Conservation (phyloP, 805 yeast species). For the Sungouiella blattae region DNA sequence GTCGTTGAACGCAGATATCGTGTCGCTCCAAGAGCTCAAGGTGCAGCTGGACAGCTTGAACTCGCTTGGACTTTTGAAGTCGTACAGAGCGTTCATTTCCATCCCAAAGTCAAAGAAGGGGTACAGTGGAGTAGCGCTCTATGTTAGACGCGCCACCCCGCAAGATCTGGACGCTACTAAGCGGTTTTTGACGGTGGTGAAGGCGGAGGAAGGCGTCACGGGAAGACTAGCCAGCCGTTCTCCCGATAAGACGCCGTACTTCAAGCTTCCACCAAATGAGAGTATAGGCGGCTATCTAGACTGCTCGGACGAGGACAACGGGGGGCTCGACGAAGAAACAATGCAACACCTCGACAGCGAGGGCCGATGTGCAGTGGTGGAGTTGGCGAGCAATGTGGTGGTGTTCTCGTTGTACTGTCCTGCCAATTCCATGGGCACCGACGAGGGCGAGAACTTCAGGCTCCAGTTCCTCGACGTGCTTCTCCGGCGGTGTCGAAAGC, state of each 20-base stretch:
- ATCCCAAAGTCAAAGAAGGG: slow-evolving; percentile 71
- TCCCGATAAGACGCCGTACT: slow-evolving; percentile 5
- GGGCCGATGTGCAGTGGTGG: slow-evolving; percentile 78
- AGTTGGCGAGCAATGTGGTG: slow-evolving; percentile 60
- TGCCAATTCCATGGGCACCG: slow-evolving; percentile 75
- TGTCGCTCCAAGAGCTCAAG: slow-evolving; percentile 87
- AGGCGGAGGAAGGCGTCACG: slow-evolving; percentile 90
- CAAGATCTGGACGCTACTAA: slow-evolving; percentile 36
- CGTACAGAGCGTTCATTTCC: slow-evolving; percentile 63
- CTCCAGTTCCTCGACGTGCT: slow-evolving; percentile 55
- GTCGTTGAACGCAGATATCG: slow-evolving; percentile 62
- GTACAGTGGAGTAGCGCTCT: slow-evolving; percentile 89
- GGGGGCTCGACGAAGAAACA: slow-evolving; percentile 16
- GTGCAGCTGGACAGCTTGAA: slow-evolving; percentile 30
- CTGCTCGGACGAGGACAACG: slow-evolving; percentile 28
- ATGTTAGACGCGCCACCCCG: slow-evolving; percentile 51
- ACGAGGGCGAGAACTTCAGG: slow-evolving; percentile 60
- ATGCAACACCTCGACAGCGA: slow-evolving; percentile 58
- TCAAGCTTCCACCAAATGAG: slow-evolving; percentile 7
- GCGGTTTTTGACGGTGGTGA: slow-evolving; percentile 48
- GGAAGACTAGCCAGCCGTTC: slow-evolving; percentile 44
- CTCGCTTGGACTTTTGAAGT: slow-evolving; percentile 47
- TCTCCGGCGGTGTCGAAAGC: slow-evolving; percentile 56
- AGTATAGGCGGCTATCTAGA: slow-evolving; percentile 73
- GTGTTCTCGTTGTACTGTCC: slow-evolving; percentile 80